Percentiles rank a stretch among this genome's conserved stretches.
Conservation (phyloP, 495 filamentous ascomycete species). For the Xylaria palmicola region DNA sequence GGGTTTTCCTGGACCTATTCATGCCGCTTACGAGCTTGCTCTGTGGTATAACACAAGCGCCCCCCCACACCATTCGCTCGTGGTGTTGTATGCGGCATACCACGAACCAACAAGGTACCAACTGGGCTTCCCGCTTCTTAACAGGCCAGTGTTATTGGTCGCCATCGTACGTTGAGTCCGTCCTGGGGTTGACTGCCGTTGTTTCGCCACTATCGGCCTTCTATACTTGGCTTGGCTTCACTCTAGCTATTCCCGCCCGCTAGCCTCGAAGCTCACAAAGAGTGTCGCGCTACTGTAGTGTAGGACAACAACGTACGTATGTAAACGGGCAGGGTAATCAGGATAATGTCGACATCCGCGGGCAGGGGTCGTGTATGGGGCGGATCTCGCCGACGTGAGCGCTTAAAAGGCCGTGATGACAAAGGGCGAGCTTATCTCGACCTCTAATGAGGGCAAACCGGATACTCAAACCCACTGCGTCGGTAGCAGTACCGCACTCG, state of each 20-base stretch:
- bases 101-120: neutral
- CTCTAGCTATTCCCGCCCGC: neutral
- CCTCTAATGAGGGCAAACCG: neutral
- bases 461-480: neutral
- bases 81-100: neutral
- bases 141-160: neutral
- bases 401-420: neutral
- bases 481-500: neutral
- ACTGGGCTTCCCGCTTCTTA: neutral
- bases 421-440: neutral
- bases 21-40: neutral
- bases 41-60: neutral
- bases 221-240: slow-evolving; percentile 11
- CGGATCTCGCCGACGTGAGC: slow-evolving; percentile 1
- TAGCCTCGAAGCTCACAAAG: neutral
- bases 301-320: neutral
- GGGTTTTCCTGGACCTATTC: neutral
- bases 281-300: neutral
- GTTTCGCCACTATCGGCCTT: slow-evolving; percentile 2
- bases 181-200: neutral
- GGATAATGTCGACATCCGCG: slow-evolving; percentile 1
- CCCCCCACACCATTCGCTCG: neutral
- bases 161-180: neutral
- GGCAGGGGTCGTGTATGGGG: neutral
- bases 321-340: neutral